Percentiles rank a stretch among this genome's conserved stretches.
These are phyloP conservation scores for Ramalina intermedia DNA, from an alignment of 495 filamentous ascomycete species.

Conservation along the genomic window DNA sequence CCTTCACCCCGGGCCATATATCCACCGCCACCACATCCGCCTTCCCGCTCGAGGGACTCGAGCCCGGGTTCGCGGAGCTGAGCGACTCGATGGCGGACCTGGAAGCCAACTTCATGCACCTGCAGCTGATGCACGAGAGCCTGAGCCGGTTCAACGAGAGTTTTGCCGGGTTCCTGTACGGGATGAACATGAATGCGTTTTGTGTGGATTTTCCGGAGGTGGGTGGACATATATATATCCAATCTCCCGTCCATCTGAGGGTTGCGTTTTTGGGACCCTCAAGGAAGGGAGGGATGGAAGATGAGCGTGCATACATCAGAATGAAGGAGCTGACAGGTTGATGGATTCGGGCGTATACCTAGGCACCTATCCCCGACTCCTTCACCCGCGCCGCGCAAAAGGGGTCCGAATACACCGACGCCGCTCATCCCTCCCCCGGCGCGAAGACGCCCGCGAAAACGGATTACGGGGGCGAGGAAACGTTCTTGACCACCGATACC, in stretches of 20 bases:
- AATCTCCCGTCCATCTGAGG: background rate
- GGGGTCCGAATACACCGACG: conserved; percentile 16
- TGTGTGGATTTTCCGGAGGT: conserved; percentile 98
- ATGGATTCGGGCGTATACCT: background rate
- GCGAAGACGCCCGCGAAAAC: conserved; percentile 4
- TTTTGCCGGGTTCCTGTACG: conserved; percentile 90
- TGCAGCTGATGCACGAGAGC: conserved; percentile 95
- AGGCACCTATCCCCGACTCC: conserved; percentile 56
- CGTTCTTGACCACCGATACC: conserved; percentile 93
- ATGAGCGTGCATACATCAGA: background rate
- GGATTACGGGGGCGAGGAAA: conserved; percentile 49
- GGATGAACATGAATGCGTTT: conserved; percentile 96
- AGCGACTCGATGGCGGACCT: conserved; percentile 90
- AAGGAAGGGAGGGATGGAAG: background rate
- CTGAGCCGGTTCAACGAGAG: conserved; percentile 87
- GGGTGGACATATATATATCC: no score
- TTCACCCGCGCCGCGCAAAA: conserved; percentile 55
- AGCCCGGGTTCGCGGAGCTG: conserved; percentile 83
- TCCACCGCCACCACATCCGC: conserved; percentile 29
- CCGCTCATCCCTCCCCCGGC: background rate
- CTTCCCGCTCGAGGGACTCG: conserved; percentile 67
- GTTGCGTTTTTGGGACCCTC: background rate
- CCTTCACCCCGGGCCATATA: conserved; percentile 27
- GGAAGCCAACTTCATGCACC: conserved; percentile 92
- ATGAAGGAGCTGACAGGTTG: background rate